Percentiles rank a stretch among this genome's conserved stretches.
phyloP scores from a whole-genome alignment of 208 protist genomes.

The Balamuthia mandrillaris region DNA sequence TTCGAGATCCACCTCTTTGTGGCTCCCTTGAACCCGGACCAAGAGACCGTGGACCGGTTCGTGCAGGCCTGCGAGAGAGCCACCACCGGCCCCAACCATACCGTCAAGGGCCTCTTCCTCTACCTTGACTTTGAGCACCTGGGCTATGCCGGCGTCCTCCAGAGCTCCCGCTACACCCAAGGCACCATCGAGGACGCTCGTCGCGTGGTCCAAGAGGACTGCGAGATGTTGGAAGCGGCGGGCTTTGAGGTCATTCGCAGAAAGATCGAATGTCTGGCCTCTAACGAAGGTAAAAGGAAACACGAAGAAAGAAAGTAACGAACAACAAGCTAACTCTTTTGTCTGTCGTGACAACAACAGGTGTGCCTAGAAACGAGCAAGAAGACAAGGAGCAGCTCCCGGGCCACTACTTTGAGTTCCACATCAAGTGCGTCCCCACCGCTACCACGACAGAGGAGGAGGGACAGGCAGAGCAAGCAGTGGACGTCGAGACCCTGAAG shows the following conservation, averaged over 20 bases:
- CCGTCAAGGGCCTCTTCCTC: background rate
- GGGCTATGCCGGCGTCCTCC: background rate
- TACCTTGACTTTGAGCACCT: background rate
- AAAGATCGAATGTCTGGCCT: background rate
- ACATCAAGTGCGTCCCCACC: no score
- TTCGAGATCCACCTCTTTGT: conserved; percentile 18
- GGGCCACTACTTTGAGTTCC: conserved; percentile 4
- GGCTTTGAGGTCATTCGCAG: background rate
- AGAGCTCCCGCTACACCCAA: background rate
- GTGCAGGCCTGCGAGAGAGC: background rate
- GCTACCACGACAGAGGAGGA: no score
- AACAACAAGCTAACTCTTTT: no score
- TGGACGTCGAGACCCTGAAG: background rate
- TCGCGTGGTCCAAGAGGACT: background rate
- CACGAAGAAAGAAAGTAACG: no score
- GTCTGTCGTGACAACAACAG: no score
- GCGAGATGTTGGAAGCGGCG: background rate
- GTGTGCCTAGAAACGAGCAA: no score
- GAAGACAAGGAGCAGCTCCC: no score
- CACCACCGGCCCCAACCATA: background rate
- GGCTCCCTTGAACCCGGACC: background rate
- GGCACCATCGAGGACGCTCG: background rate
- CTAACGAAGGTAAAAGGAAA: no score
- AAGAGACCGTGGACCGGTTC: background rate
- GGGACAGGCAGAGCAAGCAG: background rate